These are phyloP conservation scores for Escovopsis weberi DNA, from an alignment of 2,329 filamentous ascomycete species.

Conservation along the genomic window DNA sequence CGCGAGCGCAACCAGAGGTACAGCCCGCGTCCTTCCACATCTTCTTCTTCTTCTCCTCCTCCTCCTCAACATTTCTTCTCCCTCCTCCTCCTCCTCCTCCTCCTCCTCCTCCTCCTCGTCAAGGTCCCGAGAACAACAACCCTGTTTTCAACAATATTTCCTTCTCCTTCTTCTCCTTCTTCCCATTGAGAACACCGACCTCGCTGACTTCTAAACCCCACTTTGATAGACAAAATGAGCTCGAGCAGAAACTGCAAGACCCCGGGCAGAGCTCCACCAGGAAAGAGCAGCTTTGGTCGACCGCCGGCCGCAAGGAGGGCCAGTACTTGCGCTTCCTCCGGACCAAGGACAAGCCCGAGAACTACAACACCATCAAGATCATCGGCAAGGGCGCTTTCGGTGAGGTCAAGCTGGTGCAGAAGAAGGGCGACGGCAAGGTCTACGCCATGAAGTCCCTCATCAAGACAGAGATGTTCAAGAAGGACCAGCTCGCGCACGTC, in stretches of 20 bases:
- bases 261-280: slow-evolving; percentile 58
- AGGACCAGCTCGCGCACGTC: slow-evolving; percentile 94
- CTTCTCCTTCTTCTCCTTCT: too few species aligned
- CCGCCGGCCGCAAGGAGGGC: slow-evolving; percentile 74
- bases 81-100: too few species aligned
- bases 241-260: slow-evolving; percentile 74
- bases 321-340: slow-evolving; percentile 88
- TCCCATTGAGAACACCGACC: too few species aligned
- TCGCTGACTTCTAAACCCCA: background rate
- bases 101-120: too few species aligned
- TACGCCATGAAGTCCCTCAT: slow-evolving; percentile 97
- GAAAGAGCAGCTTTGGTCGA: slow-evolving; percentile 74
- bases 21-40: slow-evolving; percentile 12
- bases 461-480: slow-evolving; percentile 99
- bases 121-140: too few species aligned
- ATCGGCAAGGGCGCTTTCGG: slow-evolving; percentile 98
- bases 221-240: slow-evolving; percentile 62
- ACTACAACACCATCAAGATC: slow-evolving; percentile 93
- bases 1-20: slow-evolving; percentile 90
- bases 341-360: slow-evolving; percentile 83
- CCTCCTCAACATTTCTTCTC: background rate
- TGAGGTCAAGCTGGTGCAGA: slow-evolving; percentile 93
- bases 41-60: background rate
- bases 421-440: slow-evolving; percentile 90
- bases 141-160: too few species aligned